These are phyloP conservation scores for Daldinia loculata DNA, from an alignment of 495 filamentous ascomycete species.

Conservation along the genomic window DNA sequence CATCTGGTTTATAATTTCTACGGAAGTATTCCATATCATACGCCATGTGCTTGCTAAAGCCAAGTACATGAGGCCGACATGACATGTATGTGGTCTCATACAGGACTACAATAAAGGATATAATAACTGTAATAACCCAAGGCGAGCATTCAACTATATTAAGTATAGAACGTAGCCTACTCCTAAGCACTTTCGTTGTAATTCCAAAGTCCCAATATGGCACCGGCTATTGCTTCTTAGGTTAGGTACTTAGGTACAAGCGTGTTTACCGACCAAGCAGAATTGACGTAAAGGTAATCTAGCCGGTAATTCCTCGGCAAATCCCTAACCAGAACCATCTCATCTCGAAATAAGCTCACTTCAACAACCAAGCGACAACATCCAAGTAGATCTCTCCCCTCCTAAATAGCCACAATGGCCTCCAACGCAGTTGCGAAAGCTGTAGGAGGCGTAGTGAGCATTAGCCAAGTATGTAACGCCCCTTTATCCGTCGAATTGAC, in stretches of 20 bases:
- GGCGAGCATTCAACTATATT: too few relatives aligned
- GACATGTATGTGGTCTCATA: too few relatives aligned
- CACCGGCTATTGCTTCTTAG: neutral
- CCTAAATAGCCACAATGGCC: slow-evolving; percentile 56
- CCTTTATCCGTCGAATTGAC: neutral
- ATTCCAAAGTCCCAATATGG: neutral
- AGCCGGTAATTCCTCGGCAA: slow-evolving; percentile 42
- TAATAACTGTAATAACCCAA: too few relatives aligned
- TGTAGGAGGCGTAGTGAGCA: slow-evolving; percentile 55
- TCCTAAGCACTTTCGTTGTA: neutral
- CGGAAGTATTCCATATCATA: neutral
- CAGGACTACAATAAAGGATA: too few relatives aligned
- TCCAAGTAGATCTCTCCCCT: slow-evolving; percentile 24
- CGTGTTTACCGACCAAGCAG: slow-evolving; percentile 16
- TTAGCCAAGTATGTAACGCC: slow-evolving; percentile 53
- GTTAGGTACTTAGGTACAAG: slow-evolving; percentile 7
- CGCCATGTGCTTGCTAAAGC: neutral
- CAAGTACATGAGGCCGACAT: too few relatives aligned
- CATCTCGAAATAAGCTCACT: slow-evolving; percentile 32
- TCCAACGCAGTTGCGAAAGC: slow-evolving; percentile 63
- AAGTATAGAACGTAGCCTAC: too few relatives aligned
- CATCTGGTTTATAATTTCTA: neutral
- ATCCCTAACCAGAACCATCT: slow-evolving; percentile 12
- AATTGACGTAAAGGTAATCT: slow-evolving; percentile 37
- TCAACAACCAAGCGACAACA: slow-evolving; percentile 30